Conservation (phyloP, 139 green algal genomes). For the Micractinium sp. region DNA sequence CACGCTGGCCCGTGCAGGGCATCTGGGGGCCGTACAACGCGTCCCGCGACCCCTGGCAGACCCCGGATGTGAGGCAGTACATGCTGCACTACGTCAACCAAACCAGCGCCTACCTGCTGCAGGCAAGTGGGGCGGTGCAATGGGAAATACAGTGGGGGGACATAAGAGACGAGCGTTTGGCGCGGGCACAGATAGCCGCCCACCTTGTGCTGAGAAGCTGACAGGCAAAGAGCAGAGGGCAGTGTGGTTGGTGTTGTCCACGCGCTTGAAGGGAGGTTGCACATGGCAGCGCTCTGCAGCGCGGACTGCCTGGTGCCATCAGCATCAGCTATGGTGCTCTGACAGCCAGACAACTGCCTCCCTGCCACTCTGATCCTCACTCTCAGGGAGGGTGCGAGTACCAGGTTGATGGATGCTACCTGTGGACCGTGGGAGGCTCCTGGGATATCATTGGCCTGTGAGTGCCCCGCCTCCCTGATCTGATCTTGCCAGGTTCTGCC, state of each 20-base stretch:
- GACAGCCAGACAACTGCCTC: neutral
- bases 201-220: neutral
- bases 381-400: constrained; percentile 16
- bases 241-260: no score
- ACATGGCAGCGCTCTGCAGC: no score
- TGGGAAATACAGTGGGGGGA: neutral
- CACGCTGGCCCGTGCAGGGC: no score
- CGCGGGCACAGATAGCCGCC: neutral
- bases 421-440: constrained; percentile 8
- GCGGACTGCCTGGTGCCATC: no score
- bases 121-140: neutral
- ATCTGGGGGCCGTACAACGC: neutral
- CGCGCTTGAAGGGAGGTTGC: neutral
- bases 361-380: neutral
- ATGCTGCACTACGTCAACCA: constrained; percentile 11
- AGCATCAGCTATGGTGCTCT: no score
- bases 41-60: neutral
- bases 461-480: neutral
- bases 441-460: constrained; percentile 30
- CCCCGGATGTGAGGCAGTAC: neutral
- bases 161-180: neutral
- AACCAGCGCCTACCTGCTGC: constrained; percentile 11
- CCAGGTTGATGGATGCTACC: neutral
- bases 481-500: neutral
- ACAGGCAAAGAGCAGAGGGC: no score